Conservation (phyloP, 805 yeast genomes). For the Tetrapisispora taiwanensis region DNA sequence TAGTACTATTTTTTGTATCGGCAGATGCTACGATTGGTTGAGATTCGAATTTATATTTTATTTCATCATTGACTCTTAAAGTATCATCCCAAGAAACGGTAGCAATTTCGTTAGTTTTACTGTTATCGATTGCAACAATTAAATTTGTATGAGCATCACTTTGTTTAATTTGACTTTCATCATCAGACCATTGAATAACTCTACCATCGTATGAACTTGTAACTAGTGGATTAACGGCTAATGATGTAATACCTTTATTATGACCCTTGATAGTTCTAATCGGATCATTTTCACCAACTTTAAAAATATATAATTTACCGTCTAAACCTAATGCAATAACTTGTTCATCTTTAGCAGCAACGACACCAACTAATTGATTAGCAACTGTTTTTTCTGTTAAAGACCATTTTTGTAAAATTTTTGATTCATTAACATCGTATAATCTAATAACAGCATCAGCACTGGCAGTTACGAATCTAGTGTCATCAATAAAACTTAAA, state of each 20-base stretch:
- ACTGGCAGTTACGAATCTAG: constrained; percentile 63
- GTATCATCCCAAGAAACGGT: constrained; percentile 90
- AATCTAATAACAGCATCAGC: constrained; percentile 70
- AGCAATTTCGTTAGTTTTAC: constrained; percentile 28
- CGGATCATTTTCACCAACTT: constrained; percentile 28
- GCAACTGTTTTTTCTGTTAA: constrained; percentile 36
- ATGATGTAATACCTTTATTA: constrained; percentile 68
- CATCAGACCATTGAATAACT: constrained; percentile 46
- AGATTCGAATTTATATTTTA: constrained; percentile 25
- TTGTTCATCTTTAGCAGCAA: constrained; percentile 43
- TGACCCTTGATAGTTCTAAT: constrained; percentile 53
- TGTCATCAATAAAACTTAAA: constrained; percentile 51
- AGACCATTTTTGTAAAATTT: constrained; percentile 41
- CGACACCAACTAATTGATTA: constrained; percentile 72
- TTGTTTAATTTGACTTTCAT: constrained; percentile 26
- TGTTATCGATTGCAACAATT: constrained; percentile 42
- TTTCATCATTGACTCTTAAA: constrained; percentile 32
- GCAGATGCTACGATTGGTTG: constrained; percentile 45
- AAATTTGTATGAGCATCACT: constrained; percentile 50
- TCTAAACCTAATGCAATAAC: constrained; percentile 57
- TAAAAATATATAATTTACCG: constrained; percentile 62
- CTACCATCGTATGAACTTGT: constrained; percentile 83
- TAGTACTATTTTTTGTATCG: constrained; percentile 22
- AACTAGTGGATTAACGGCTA: constrained; percentile 29
- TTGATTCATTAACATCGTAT: constrained; percentile 44